A percentile compares a stretch with the other conserved stretches of the same genome.
phyloP scores from a whole-genome alignment of 1,284 basidiomycete genomes.

The Melampsora americana region DNA sequence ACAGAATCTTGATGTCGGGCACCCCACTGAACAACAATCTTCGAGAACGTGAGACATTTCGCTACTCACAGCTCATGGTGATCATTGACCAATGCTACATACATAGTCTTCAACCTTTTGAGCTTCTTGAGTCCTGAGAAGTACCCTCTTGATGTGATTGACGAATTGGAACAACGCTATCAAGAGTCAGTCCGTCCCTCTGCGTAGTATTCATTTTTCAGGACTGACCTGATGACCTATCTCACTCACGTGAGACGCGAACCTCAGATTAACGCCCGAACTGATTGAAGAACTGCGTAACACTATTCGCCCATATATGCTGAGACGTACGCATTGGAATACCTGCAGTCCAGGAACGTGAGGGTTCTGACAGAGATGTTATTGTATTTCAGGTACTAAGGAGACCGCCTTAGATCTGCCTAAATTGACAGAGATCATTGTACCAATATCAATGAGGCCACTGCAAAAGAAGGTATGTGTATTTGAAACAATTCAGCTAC shows the following conservation, averaged over 20 bases:
- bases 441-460: conserved; percentile 82
- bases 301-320: conserved; percentile 44
- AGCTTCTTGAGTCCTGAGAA: conserved; percentile 30
- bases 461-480: conserved; percentile 73
- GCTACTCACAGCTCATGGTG: background rate
- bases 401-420: conserved; percentile 42
- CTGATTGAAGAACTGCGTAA: conserved; percentile 46
- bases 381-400: conserved; percentile 33
- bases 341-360: too few relatives aligned
- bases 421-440: conserved; percentile 63
- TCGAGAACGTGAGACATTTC: conserved; percentile 61
- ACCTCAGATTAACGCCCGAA: conserved; percentile 50
- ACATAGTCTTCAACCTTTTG: conserved; percentile 40
- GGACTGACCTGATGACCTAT: conserved; percentile 47
- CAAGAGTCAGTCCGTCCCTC: conserved; percentile 45
- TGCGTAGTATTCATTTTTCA: conserved; percentile 48
- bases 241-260: conserved; percentile 27
- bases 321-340: conserved; percentile 17
- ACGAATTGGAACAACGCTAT: conserved; percentile 41
- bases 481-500: conserved; percentile 1
- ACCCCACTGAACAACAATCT: conserved; percentile 97
- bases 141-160: conserved; percentile 23
- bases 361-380: background rate
- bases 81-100: conserved; percentile 48
- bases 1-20: conserved; percentile 89